Percentiles rank a stretch among this genome's conserved stretches.
Evolutionary conservation across 768 basidiomycete genomes (phyloP).

Genomic region (Paxillus ammoniavirescens): DNA sequence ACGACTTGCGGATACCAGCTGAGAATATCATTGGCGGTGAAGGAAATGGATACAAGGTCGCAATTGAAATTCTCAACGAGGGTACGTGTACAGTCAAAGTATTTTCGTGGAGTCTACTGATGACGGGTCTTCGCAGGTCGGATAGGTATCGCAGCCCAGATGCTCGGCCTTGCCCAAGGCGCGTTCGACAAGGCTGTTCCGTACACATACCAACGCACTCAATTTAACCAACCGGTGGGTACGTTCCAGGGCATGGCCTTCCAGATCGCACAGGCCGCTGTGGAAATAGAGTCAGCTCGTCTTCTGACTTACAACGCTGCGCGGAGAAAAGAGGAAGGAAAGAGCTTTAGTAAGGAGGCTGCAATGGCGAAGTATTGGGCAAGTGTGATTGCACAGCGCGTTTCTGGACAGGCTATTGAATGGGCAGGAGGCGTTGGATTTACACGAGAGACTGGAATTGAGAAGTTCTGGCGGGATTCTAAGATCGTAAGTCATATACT

Average conservation of each 20-base stretch:
- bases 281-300: slow-evolving; percentile 87
- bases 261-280: slow-evolving; percentile 88
- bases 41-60: slow-evolving; percentile 94
- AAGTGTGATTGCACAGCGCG: slow-evolving; percentile 85
- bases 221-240: slow-evolving; percentile 93
- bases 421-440: slow-evolving; percentile 95
- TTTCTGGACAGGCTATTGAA: slow-evolving; percentile 88
- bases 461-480: slow-evolving; percentile 96
- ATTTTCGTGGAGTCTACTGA: background rate
- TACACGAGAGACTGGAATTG: slow-evolving; percentile 91
- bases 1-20: slow-evolving; percentile 80
- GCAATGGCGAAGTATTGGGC: slow-evolving; percentile 98
- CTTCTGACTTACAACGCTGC: slow-evolving; percentile 97
- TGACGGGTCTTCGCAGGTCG: slow-evolving; percentile 47
- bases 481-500: slow-evolving; percentile 71
- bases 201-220: slow-evolving; percentile 90
- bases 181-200: slow-evolving; percentile 95
- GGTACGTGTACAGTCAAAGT: slow-evolving; percentile 37
- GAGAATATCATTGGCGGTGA: slow-evolving; percentile 92
- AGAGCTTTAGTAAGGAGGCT: slow-evolving; percentile 85
- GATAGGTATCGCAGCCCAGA: slow-evolving; percentile 97
- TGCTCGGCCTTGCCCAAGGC: slow-evolving; percentile 97
- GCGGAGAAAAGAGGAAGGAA: slow-evolving; percentile 88
- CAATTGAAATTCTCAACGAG: slow-evolving; percentile 96
- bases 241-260: slow-evolving; percentile 96